These are phyloP conservation scores for Solanum hybrid DNA, from an alignment of 305 asterid genomes.

Conservation along the genomic window DNA sequence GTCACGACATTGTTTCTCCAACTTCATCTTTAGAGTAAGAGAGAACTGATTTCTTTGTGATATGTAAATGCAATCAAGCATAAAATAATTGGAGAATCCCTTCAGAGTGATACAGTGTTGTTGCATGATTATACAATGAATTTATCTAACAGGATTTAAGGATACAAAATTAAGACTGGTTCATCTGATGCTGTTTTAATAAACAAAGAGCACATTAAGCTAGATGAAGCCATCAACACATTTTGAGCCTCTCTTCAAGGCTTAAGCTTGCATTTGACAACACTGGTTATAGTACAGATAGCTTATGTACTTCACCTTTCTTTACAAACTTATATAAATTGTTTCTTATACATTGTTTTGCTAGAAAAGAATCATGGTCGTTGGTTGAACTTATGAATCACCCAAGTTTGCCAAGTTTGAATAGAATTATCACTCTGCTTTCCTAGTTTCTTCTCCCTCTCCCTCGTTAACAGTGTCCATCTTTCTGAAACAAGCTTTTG, in stretches of 20 bases:
- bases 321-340: not conserved
- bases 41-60: not conserved
- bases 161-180: not conserved
- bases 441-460: not conserved
- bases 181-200: not conserved
- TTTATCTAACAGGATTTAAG: not conserved
- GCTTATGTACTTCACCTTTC: not conserved
- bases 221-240: not conserved
- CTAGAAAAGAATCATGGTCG: not conserved
- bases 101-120: not conserved
- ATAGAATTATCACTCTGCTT: not conserved
- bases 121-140: not conserved
- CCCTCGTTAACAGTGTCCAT: not conserved
- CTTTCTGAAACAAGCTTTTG: not conserved
- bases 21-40: not conserved
- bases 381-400: not conserved
- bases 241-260: not conserved
- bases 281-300: not conserved
- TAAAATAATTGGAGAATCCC: not conserved
- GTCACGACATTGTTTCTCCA: not conserved
- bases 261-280: not conserved
- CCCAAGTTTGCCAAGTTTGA: not conserved
- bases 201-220: not conserved
- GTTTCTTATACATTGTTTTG: not conserved
- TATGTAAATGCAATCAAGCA: not conserved